A percentile compares a stretch with the other conserved stretches of the same genome.
These are phyloP conservation scores for Cicer pinnatifidum DNA, from an alignment of 306 rosid genomes.

Conservation along the genomic window DNA sequence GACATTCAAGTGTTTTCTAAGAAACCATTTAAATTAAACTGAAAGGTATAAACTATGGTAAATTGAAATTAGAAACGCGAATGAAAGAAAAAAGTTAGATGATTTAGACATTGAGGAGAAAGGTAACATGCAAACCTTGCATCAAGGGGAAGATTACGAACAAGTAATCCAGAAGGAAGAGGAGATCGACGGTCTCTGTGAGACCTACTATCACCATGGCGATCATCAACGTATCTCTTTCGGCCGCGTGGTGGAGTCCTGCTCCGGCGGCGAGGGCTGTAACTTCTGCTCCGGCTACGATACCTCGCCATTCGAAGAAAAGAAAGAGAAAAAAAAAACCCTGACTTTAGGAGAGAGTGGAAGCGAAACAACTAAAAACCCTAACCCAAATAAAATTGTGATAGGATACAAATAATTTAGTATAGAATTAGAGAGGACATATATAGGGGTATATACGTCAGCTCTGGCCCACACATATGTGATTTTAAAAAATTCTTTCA, in stretches of 20 bases:
- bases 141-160: conserved; percentile 93
- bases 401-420: background rate
- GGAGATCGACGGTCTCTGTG: conserved; percentile 88
- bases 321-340: background rate
- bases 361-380: conserved; percentile 24
- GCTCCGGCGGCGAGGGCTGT: conserved; percentile 94
- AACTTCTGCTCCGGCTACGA: conserved; percentile 91
- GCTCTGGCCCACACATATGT: no score
- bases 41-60: background rate
- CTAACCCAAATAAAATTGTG: conserved; percentile 50
- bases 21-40: background rate
- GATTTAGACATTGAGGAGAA: background rate
- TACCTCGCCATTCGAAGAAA: conserved; percentile 62
- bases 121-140: conserved; percentile 58
- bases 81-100: background rate
- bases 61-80: background rate
- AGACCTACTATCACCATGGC: conserved; percentile 66
- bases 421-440: background rate
- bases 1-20: background rate
- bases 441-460: background rate
- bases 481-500: no score
- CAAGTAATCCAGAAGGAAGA: conserved; percentile 88
- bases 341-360: background rate
- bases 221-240: conserved; percentile 80
- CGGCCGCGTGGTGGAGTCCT: conserved; percentile 79